Evolutionary conservation across 345 rosid genomes (phyloP), one percentile per base, ranked within the genome.

Genomic region (Erodium maritimum): DNA sequence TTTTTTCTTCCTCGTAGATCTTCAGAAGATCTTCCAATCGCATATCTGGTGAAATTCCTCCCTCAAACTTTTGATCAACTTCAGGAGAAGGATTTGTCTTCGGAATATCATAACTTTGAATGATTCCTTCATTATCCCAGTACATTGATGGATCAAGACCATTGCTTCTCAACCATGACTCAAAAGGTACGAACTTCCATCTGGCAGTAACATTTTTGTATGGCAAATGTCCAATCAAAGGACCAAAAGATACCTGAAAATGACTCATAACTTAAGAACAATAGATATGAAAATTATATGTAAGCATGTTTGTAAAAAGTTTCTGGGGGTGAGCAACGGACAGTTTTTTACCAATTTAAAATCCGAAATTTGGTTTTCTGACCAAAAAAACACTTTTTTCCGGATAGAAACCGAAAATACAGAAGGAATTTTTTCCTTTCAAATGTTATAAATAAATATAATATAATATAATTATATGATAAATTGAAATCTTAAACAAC

Each of bases 161-260:
- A 61, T 86, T 93, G 73, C 71, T 77, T 65, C 85, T 75, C 81
- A 89, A 64, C 99, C 99, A 93, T 70, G 96, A 77, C 67, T 93
- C 99, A 69, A 93, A 87, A 45, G 95, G 94, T 55, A 86, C 69
- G 75, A 89, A 93, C 68, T 89, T 89, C 89, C 85, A 82, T 66
- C 69, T 89, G 67, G 87, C 75, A 57, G 79, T 78, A 37, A 93
- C 94, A 73, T 85, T 80, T 42, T 94, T 86, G 68, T 83, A 89
- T 34, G 96, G 99, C 65, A 93, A 74, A 79, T 84, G 80, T 33
- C 99, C 96, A 17, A 87, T 73, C 76, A 89, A 73, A 51, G 90
- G 78, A 48, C 99, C 95, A 77, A 80, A 83, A 6, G 95, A 85
- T 58, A 79, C 96, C 99, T 89, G 79, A 56, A 71, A 65, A 51